Evolutionary conservation across 345 rosid species (phyloP), one percentile per base, ranked within the genome.

Genomic region (Erodium maritimum): DNA sequence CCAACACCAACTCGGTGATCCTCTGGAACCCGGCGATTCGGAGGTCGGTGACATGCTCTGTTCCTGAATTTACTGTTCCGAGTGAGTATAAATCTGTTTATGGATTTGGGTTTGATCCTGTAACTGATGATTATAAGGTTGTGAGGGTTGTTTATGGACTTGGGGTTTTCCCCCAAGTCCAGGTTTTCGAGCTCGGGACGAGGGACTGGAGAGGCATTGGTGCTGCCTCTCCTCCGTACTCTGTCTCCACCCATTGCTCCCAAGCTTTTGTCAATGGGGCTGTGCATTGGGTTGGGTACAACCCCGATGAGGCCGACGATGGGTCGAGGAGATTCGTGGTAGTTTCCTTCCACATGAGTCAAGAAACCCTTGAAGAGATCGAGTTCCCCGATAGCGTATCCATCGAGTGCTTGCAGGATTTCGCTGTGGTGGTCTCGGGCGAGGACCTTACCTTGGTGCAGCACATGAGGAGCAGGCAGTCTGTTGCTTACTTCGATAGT

Each of bases 281-380:
- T 21, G 48, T 78, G 20, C 77, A 78, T 58, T 78, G 82, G 79
- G 61, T 78, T 56, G 80, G 75, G 17, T 62, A 65, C 23, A 48
- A 55, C 42, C 61, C 21, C 0, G 60, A 42, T 2, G 53, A 45
- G 1, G 29, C 22, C 5, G 37, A 22, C 4, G 34, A 5, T 54
- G 17, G 48, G 3, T 45, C 55, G 48, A 37, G 52, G 3, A 55
- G 33, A 22, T 23, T 70, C 50, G 42, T 69, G 16, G 5, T 71
- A 5, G 73, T 63, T 0, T 58, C 56, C 33, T 74, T 74, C 1
- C 25, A 65, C 21, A 23, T 71, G 61, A 60, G 21, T 16, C 53
- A 55, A 0, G 79, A 74, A 50, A 65, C 52, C 34, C 70, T 78
- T 14, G 42, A 45, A 37, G 71, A 69, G 58, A 57, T 69, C 48